Evolutionary conservation across 2,329 filamentous ascomycete species (phyloP).

Genomic region (Xylaria sp.): DNA sequence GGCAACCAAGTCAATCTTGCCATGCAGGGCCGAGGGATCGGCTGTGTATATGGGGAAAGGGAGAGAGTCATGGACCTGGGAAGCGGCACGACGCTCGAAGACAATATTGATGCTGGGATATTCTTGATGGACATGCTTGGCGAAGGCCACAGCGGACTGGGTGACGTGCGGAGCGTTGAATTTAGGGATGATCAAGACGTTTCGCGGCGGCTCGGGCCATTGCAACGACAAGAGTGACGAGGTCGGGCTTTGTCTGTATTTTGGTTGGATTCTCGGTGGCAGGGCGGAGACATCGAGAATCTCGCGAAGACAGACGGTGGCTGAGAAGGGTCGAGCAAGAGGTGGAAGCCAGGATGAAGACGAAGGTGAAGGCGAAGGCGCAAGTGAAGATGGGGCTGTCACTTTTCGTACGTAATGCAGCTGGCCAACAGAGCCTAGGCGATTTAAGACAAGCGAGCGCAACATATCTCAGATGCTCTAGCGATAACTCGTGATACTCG

Average conservation of each 20-base stretch:
- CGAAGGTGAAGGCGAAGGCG: not conserved
- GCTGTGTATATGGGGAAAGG: slow-evolving; percentile 78
- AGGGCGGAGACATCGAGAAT: slow-evolving; percentile 64
- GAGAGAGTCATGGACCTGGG: slow-evolving; percentile 75
- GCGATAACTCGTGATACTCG: not conserved
- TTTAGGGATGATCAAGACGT: slow-evolving; percentile 69
- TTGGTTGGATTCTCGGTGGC: slow-evolving; percentile 68
- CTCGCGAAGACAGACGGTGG: slow-evolving; percentile 57
- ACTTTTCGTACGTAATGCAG: slow-evolving; percentile 18
- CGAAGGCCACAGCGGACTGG: slow-evolving; percentile 65
- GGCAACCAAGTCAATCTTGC: slow-evolving; percentile 87
- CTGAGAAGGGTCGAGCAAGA: slow-evolving; percentile 59
- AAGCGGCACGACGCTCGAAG: slow-evolving; percentile 81
- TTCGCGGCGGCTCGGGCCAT: slow-evolving; percentile 65
- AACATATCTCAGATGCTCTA: slow-evolving; percentile 29
- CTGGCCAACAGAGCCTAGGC: slow-evolving; percentile 1
- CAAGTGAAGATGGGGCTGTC: slow-evolving; percentile 3
- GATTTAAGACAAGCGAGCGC: slow-evolving; percentile 13
- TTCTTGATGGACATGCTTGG: slow-evolving; percentile 78
- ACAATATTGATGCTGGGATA: slow-evolving; percentile 86
- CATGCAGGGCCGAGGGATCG: slow-evolving; percentile 67
- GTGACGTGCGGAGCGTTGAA: slow-evolving; percentile 66
- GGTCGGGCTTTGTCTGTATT: slow-evolving; percentile 69
- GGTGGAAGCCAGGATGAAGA: not conserved
- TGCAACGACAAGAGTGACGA: slow-evolving; percentile 67